Base-by-base conservation (phyloP, 768 basidiomycete genomes). In the Boletellus ananas region DNA sequence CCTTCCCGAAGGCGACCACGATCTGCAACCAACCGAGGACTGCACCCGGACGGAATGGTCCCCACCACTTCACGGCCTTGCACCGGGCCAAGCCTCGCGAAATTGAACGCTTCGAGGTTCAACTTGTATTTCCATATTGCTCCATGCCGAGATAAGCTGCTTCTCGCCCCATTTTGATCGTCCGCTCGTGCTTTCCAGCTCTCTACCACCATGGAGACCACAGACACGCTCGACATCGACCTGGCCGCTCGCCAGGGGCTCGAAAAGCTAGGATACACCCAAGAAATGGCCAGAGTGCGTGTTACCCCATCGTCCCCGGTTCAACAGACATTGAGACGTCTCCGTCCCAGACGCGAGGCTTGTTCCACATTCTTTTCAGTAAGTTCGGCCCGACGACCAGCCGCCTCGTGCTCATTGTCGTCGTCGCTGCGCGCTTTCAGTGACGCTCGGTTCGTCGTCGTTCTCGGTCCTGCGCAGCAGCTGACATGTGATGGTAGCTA, bases 291-390 rank as follows among this genome's bases (percentile, higher is more conserved):
- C 2, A 70, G 79, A 52, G 81, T 80, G 55, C n/a, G 57, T 34
- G 6, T 43, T 16, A 12, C 9, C 11, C 36, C 41, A 9, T 18
- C 5, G 20, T 37, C n/a, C 6, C 21, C n/a, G 6, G 45, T 27
- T 27, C 25, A 29, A 11, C 42, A 17, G n/a, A 25, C 5, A 39
- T 31, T 40, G 47, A 54, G 27, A 8, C 34, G 8, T 45, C 27
- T 33, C 39, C 18, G 7, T 18, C 14, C 37, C 48, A 80, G 79
- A 71, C 74, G 14, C 74, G 80, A 7, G 80, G 80, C 18, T 50
- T 79, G 50, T 71, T 70, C 38, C 80, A 81, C 44, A 73, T 78
- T 18, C 61, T 80, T 25, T 80, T 81, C 68, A 80, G 80, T 81
- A 52, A 58, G 79, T 3, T 10, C 11, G 23, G 17, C 45, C 34